Percentiles rank a stretch among this genome's conserved stretches.
Evolutionary conservation across 2,329 filamentous ascomycete species (phyloP).

Genomic region (Cercospora janseana): DNA sequence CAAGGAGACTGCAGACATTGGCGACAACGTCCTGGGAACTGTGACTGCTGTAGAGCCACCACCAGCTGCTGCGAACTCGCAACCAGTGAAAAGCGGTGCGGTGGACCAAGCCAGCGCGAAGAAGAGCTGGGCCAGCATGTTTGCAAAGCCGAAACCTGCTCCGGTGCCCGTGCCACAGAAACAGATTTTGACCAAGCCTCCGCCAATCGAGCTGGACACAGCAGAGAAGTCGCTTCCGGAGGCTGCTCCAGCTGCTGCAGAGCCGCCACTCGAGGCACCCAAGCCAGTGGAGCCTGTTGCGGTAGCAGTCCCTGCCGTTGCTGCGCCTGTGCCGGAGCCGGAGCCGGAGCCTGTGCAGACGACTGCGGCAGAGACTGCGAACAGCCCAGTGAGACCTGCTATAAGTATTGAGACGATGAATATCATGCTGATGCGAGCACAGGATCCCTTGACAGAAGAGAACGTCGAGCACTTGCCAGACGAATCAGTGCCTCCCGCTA

Average conservation of each 20-base stretch:
- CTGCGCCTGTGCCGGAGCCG: conserved; percentile 34
- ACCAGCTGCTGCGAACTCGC: conserved; percentile 35
- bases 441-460: conserved; percentile 81
- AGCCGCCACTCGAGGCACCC: conserved; percentile 22
- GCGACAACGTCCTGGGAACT: conserved; percentile 47
- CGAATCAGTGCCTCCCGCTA: conserved; percentile 70
- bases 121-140: conserved; percentile 57
- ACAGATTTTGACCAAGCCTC: conserved; percentile 26
- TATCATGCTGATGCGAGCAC: conserved; percentile 60
- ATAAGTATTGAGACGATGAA: conserved; percentile 12
- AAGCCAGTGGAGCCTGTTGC: conserved; percentile 18
- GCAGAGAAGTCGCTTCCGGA: conserved; percentile 31
- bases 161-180: conserved; percentile 47
- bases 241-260: conserved; percentile 9
- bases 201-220: conserved; percentile 36
- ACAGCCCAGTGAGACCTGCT: conserved; percentile 24
- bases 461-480: conserved; percentile 92
- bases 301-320: conserved; percentile 28
- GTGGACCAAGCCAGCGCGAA: conserved; percentile 42
- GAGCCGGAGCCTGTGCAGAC: conserved; percentile 8
- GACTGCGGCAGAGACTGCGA: conserved; percentile 30
- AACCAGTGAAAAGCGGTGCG: conserved; percentile 37
- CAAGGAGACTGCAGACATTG: conserved; percentile 25
- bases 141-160: conserved; percentile 48
- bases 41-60: conserved; percentile 31